Percentiles rank a stretch among this genome's conserved stretches.
These are phyloP conservation scores for Rhodotorula mucilaginosa DNA, from an alignment of 1,284 basidiomycete species.

Conservation along the genomic window DNA sequence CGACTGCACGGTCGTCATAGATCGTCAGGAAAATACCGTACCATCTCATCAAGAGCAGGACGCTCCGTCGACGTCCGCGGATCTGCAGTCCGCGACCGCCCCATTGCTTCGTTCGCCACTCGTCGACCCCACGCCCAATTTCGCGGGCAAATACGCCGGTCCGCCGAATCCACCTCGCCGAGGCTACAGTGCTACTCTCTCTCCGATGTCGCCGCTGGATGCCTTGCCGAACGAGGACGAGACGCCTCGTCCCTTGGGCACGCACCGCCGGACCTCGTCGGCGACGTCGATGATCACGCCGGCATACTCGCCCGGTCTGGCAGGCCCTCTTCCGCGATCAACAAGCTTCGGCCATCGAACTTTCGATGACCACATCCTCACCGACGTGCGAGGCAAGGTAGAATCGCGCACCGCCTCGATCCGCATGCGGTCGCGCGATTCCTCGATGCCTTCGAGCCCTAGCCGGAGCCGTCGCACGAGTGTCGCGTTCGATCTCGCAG, in stretches of 20 bases:
- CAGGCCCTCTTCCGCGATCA: neutral
- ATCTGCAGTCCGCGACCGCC: neutral
- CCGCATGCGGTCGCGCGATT: neutral
- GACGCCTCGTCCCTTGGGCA: neutral
- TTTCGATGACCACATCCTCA: constrained; percentile 9
- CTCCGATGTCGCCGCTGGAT: too few relatives aligned
- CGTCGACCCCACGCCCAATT: constrained; percentile 34
- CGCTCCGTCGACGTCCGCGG: neutral
- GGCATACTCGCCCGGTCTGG: too few relatives aligned
- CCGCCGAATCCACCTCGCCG: neutral
- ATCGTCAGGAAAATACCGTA: constrained; percentile 29
- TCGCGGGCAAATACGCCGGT: constrained; percentile 13
- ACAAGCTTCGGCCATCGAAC: neutral
- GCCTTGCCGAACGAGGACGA: too few relatives aligned
- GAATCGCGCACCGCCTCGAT: constrained; percentile 4
- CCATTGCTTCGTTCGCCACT: neutral
- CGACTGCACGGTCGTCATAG: constrained; percentile 53
- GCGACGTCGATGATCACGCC: neutral
- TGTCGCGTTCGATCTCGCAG: constrained; percentile 1
- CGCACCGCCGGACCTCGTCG: neutral
- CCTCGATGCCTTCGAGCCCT: neutral
- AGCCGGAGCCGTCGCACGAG: neutral
- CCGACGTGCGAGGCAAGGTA: constrained; percentile 20
- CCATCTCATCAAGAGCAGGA: neutral
- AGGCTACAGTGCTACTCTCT: neutral